A percentile compares a stretch with the other conserved stretches of the same genome.
Evolutionary conservation across 2,329 filamentous ascomycete genomes (phyloP).

Genomic region (Myriosclerotinia curreyana): DNA sequence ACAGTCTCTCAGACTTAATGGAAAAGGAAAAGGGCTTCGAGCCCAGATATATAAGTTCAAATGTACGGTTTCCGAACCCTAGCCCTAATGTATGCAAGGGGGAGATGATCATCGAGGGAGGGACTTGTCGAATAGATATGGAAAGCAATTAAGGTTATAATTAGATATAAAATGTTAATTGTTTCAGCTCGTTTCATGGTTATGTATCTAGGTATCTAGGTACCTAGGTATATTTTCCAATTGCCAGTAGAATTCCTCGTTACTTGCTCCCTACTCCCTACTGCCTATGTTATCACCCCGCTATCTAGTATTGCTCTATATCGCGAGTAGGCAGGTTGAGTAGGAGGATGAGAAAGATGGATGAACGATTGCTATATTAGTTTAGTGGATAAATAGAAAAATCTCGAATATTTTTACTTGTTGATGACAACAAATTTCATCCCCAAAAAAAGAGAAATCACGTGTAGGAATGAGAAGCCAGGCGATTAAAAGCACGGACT

Average conservation of each 20-base stretch:
- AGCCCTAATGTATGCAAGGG: conserved; percentile 12
- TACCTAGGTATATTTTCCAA: not conserved
- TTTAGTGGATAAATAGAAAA: not conserved
- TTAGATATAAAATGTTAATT: not conserved
- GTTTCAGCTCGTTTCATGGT: not conserved
- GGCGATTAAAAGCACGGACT: conserved; percentile 13
- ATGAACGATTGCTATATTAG: not conserved
- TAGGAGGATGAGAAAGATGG: not conserved
- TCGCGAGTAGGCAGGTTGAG: too few species aligned
- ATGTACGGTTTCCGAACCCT: conserved; percentile 1
- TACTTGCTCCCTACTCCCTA: not conserved
- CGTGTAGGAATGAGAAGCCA: conserved; percentile 9
- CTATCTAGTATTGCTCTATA: too few species aligned
- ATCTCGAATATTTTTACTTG: conserved; percentile 8
- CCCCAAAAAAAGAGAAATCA: not conserved
- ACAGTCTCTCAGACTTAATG: too few species aligned
- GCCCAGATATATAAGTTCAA: too few species aligned
- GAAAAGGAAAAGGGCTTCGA: too few species aligned
- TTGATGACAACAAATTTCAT: not conserved
- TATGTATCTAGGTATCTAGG: not conserved
- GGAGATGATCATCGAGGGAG: not conserved
- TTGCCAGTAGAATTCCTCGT: not conserved
- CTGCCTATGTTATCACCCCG: conserved; percentile 15
- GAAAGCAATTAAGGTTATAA: not conserved
- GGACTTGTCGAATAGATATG: not conserved